A percentile compares a stretch with the other conserved stretches of the same genome.
Conservation (phyloP, 2,329 filamentous ascomycete genomes). For the Bipolaris zeicola region DNA sequence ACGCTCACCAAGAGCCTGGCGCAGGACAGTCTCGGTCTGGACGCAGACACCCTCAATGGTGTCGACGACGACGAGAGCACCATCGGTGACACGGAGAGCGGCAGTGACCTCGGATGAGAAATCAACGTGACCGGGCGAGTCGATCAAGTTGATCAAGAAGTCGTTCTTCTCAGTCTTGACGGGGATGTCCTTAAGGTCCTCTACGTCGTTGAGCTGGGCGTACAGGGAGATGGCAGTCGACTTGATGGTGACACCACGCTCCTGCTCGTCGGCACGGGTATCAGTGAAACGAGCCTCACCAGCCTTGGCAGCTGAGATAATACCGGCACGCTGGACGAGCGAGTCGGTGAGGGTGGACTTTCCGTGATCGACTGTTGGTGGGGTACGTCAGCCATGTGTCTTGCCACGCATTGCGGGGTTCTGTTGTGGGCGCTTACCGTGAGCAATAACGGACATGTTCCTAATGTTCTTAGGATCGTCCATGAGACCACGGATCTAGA, state of each 20-base stretch:
- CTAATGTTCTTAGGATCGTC: constrained; percentile 77
- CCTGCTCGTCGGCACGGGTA: constrained; percentile 96
- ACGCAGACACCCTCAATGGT: constrained; percentile 99
- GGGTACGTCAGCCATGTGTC: constrained; percentile 32
- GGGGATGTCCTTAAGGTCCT: constrained; percentile 94
- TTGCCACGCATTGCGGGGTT: constrained; percentile 21
- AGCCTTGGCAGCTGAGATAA: constrained; percentile 97
- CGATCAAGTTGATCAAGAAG: constrained; percentile 99
- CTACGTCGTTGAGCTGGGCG: constrained; percentile 76
- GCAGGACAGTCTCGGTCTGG: constrained; percentile 99
- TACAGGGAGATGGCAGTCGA: constrained; percentile 99
- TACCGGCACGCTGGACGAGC: constrained; percentile 98
- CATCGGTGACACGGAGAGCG: constrained; percentile 98
- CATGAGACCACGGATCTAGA: constrained; percentile 75
- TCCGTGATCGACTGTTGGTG: constrained; percentile 84
- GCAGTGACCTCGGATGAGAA: constrained; percentile 99
- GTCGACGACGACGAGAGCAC: constrained; percentile 99
- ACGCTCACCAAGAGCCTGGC: constrained; percentile 98
- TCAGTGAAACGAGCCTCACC: constrained; percentile 96
- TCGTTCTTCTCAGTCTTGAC: constrained; percentile 89
- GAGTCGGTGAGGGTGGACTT: constrained; percentile 99
- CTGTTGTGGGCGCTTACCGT: constrained; percentile 63
- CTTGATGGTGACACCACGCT: constrained; percentile 99
- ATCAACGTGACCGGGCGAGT: constrained; percentile 99
- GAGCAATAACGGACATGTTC: constrained; percentile 99